Evolutionary conservation across 495 filamentous ascomycete species (phyloP), one percentile per base, ranked within the genome.

Genomic region (Bacidia gigantensis): DNA sequence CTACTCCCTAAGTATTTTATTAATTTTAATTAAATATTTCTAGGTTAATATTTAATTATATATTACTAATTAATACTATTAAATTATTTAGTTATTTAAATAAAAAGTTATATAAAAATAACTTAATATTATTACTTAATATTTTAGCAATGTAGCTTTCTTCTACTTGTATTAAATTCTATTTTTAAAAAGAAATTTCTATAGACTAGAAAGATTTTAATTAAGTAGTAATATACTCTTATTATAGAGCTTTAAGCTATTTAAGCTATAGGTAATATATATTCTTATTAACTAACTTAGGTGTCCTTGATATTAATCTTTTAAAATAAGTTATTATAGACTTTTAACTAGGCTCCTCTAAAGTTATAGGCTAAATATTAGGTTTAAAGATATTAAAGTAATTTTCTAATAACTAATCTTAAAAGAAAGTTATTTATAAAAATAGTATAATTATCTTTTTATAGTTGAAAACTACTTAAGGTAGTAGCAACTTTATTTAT

Each of bases 171-270:
- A 35, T 35, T 35, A 35, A 20, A 25, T 3, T 40, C 2, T 25
- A 25, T 3, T 46, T 51, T 41, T 40, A 51, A 51, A 21, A n/a
- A n/a, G 18, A 41, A 51, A 21, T 51, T 11, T 41, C n/a, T n/a
- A n/a, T n/a, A n/a, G n/a, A n/a, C n/a, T n/a, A n/a, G n/a, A n/a
- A n/a, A n/a, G n/a, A n/a, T n/a, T n/a, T 35, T 35, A 35, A 35
- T 35, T 35, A 35, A 7, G 5, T 7, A 35, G 14, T 35, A 35
- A 7, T 35, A 35, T 35, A 35, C 5, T 7, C 5, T 14, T 35
- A 35, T 35, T 35, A 35, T 35, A 35, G 14, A 35, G 14, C 14
- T 14, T 35, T 35, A n/a, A n/a, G n/a, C n/a, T 35, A 35, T 35
- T 7, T 35, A 35, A 7, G 14, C 29, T 35, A 35, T 35, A 35